Conservation (phyloP, 768 basidiomycete species). For the Leucosporidium creatinivorum region DNA sequence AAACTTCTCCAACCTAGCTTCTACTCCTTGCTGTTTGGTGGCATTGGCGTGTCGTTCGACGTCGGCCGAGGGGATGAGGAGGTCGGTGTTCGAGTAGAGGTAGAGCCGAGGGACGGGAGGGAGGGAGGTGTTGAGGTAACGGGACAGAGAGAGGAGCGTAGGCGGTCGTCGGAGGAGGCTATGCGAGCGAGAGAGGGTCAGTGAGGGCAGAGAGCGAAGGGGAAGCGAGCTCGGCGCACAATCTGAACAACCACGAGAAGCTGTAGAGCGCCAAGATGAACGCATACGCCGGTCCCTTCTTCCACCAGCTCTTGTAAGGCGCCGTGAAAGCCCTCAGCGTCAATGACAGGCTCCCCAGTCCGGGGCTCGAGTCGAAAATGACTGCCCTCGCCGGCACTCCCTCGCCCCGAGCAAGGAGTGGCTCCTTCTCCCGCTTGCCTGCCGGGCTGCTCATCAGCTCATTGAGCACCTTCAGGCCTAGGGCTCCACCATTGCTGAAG, state of each 20-base stretch:
- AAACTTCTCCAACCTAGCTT: conserved; percentile 20
- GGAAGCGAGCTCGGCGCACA: conserved; percentile 1
- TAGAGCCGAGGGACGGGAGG: conserved; percentile 30
- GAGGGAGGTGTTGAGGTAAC: conserved; percentile 21
- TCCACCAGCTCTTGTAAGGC: conserved; percentile 12
- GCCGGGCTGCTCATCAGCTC: background rate
- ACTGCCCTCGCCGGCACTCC: conserved; percentile 10
- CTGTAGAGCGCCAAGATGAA: background rate
- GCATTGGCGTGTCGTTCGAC: conserved; percentile 30
- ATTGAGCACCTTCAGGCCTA: conserved; percentile 15
- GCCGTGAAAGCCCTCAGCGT: conserved; percentile 28
- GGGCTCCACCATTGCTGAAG: conserved; percentile 31
- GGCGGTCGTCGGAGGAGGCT: conserved; percentile 16
- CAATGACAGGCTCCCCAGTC: conserved; percentile 8
- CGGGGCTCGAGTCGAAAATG: conserved; percentile 36
- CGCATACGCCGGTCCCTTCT: too few relatives aligned
- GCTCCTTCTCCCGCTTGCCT: background rate
- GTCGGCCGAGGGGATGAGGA: conserved; percentile 26
- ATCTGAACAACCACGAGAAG: background rate
- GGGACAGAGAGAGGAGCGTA: conserved; percentile 7
- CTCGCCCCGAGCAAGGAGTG: background rate
- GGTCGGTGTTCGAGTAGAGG: conserved; percentile 33
- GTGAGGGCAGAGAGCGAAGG: background rate
- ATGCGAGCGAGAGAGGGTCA: background rate
- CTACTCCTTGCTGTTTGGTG: conserved; percentile 6